A percentile compares a stretch with the other conserved stretches of the same genome.
These are phyloP conservation scores for Metahyphopichia silvanorum DNA, from an alignment of 805 yeast genomes.

Conservation along the genomic window DNA sequence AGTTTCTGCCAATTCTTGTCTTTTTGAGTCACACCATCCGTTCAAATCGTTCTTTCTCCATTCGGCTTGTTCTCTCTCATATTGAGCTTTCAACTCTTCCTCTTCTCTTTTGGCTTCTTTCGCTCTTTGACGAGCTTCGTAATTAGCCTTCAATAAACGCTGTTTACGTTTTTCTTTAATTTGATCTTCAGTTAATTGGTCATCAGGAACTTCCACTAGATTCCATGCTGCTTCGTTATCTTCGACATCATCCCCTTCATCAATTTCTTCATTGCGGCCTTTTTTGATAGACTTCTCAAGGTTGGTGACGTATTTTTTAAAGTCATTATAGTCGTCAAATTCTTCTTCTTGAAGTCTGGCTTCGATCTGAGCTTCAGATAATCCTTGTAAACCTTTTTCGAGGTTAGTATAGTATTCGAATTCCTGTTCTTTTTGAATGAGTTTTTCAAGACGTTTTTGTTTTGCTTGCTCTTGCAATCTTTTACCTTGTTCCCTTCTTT, in stretches of 20 bases:
- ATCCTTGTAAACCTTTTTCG: constrained; percentile 45
- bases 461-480: constrained; percentile 92
- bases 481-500: constrained; percentile 80
- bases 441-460: constrained; percentile 73
- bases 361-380: constrained; percentile 52
- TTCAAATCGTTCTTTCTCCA: constrained; percentile 74
- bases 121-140: constrained; percentile 83
- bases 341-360: constrained; percentile 66
- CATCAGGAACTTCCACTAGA: constrained; percentile 80
- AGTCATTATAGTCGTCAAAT: constrained; percentile 70
- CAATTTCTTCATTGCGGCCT: constrained; percentile 61
- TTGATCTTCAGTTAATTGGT: constrained; percentile 72
- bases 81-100: constrained; percentile 55
- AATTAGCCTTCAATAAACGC: constrained; percentile 75
- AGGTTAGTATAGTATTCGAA: constrained; percentile 64
- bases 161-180: constrained; percentile 86
- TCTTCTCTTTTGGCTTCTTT: constrained; percentile 74
- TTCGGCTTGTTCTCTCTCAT: constrained; percentile 61
- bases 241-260: constrained; percentile 26
- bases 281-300: constrained; percentile 68
- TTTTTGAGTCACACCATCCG: constrained; percentile 76
- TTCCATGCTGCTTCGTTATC: constrained; percentile 63
- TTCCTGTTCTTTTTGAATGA: constrained; percentile 78
- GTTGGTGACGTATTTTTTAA: constrained; percentile 59
- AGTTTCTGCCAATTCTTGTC: constrained; percentile 56